These are phyloP conservation scores for Coffea eugenioides DNA, from an alignment of 257 asterid species.

Conservation along the genomic window DNA sequence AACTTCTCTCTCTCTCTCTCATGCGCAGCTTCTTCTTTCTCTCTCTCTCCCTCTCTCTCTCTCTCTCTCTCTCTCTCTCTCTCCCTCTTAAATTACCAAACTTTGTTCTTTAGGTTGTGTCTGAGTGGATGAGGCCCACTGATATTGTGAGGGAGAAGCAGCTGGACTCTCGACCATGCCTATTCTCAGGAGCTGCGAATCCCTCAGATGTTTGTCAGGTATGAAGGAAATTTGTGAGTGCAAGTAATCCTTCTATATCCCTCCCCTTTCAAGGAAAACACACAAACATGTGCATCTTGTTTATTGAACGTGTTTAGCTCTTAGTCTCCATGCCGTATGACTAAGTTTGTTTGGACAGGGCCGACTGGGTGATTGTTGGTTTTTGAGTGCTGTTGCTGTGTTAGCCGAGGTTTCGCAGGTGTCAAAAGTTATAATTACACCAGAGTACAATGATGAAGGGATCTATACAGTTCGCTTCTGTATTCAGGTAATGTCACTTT, in stretches of 20 bases:
- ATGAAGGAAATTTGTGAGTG: slow-evolving; percentile 18
- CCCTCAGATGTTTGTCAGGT: slow-evolving; percentile 99
- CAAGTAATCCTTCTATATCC: not conserved
- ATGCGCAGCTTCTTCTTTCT: too few relatives aligned
- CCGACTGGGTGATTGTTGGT: slow-evolving; percentile 98
- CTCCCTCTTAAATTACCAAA: not conserved
- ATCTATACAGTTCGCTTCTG: slow-evolving; percentile 96
- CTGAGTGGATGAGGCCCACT: slow-evolving; percentile 90
- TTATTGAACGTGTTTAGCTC: not conserved
- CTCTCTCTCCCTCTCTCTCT: not conserved
- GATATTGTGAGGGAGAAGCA: slow-evolving; percentile 80
- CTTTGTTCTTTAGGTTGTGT: slow-evolving; percentile 60
- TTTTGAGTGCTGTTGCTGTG: slow-evolving; percentile 99
- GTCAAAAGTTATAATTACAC: slow-evolving; percentile 94
- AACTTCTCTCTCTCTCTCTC: not conserved
- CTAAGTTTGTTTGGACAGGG: slow-evolving; percentile 56
- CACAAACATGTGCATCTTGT: not conserved
- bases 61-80: not conserved
- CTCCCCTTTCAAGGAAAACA: too few relatives aligned
- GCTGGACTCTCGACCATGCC: slow-evolving; percentile 69
- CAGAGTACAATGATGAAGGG: slow-evolving; percentile 91
- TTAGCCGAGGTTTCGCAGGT: slow-evolving; percentile 88
- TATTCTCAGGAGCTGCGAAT: slow-evolving; percentile 81
- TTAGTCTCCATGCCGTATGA: slow-evolving; percentile 10
- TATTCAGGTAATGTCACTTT: slow-evolving; percentile 66